Base-by-base conservation (phyloP, 495 filamentous ascomycete genomes). In the Platismatia glauca region DNA sequence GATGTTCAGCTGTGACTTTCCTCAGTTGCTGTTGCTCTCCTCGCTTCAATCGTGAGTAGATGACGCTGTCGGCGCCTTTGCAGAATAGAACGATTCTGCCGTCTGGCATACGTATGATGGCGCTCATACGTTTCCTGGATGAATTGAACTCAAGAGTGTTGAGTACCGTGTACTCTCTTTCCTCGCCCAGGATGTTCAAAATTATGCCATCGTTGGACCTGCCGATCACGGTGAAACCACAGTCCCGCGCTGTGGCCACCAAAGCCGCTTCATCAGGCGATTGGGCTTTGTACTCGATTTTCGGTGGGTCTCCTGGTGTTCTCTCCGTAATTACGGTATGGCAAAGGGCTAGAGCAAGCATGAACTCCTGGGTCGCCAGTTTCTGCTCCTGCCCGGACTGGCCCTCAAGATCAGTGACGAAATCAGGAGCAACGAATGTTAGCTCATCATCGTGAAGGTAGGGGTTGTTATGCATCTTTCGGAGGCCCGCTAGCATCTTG, bases 91-190 rank as follows among this genome's bases (percentile, higher is more conserved):
- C 79, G 57, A 99, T 97, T 64, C 82, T 86, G 43, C 91, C 91
- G 70, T 97, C 85, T 6, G 95, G 95, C 93, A 97, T 97, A 61
- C 86, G 84, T 48, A 99, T 86, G 63, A 99, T 97, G 2, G 94
- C 88, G 74, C 95, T 97, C 95, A 99, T 99, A 61, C 95, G 85
- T 74, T 99, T 99, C 68, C 95, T 81, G 11, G 89, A 87, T 5
- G 94, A 97, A 74, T 97, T 97, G 78, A 99, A 99, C 71, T 99
- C 95, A 44, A 99, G 83, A 7, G 89, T 96, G 72, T 95, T 97
- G 43, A 99, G 81, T 27, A 99, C 89, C 13, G 84, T 86, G 70
- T 89, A 99, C 50, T 89, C 84, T 61, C 79, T 81, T 64, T 97
- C 89, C 68, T 89, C 80, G 53, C 95, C 95, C 79, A 94, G 83